These are phyloP conservation scores for Endogone sp. DNA, from an alignment of 192 early-diverging fungal species.

Conservation along the genomic window DNA sequence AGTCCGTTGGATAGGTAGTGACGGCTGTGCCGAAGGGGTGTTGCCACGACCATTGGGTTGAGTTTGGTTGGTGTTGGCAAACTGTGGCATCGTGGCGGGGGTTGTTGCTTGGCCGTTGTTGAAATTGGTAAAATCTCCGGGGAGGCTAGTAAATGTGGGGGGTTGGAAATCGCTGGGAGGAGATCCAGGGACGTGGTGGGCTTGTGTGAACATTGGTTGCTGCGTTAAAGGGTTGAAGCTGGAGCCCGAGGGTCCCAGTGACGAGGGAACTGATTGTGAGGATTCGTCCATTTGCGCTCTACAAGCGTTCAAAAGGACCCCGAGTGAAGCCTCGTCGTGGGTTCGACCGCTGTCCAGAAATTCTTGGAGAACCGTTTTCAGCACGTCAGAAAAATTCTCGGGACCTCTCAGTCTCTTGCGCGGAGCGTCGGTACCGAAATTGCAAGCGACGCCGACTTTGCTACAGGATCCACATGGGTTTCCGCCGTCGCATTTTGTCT, in stretches of 20 bases:
- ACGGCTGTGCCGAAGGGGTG: neutral
- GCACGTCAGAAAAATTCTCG: neutral
- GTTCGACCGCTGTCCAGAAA: neutral
- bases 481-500: slow-evolving; percentile 36
- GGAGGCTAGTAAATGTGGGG: neutral
- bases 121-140: no score
- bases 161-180: neutral
- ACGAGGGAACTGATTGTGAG: neutral
- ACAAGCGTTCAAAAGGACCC: neutral
- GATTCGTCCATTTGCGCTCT: neutral
- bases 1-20: neutral
- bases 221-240: neutral
- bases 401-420: neutral
- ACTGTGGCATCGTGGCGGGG: neutral
- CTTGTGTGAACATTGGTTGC: neutral
- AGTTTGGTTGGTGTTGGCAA: neutral
- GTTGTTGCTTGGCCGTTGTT: neutral
- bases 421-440: neutral
- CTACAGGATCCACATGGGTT: neutral
- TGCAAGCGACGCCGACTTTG: neutral
- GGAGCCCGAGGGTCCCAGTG: neutral
- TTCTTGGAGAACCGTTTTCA: neutral
- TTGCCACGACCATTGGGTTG: neutral
- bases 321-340: neutral
- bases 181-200: neutral